Evolutionary conservation across 2,329 filamentous ascomycete species (phyloP), one percentile per base, ranked within the genome.

Genomic region (Claviceps spartinae): DNA sequence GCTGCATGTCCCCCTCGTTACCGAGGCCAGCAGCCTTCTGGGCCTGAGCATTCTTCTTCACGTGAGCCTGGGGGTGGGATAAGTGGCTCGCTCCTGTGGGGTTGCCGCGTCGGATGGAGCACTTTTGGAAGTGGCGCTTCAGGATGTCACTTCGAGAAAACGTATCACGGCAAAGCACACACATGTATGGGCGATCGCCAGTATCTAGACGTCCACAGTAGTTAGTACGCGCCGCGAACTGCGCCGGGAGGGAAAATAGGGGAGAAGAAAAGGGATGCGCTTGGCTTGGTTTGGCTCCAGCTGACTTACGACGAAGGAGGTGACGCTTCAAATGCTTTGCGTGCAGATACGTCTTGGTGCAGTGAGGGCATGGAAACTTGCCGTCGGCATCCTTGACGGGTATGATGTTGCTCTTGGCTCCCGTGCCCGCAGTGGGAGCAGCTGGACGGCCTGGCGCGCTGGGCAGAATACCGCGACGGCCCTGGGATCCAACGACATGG

Each of bases 51-150:
- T 80, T 77, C 72, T 89, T 90, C 75, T 89, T 91, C 63, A 93
- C 77, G 69, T 94, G 88, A 58, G 87, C 86, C 69, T 91, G 86
- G 38, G 89, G 88, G 70, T 96, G 89, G 60, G 90, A 94, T 69
- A 98, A 71, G 72, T 98, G 93, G 64, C 87, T 95, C 57, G 88
- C 88, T 61, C 90, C 90, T 16, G 89, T 95, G 51, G 93, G 91
- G 71, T 97, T 97, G 54, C 93, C 93, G 65, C 93, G 85, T 62
- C 93, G 84, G 58, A 96, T 88, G 41, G 93, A 96, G 73, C 93
- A 98, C 75, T 98, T 98, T 70, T 96, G 90, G 72, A 97, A 98
- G 72, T 98, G 93, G 58, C 93, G 88, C 77, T 98, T 98, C 63
- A 98, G 74, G 59, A 98, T 97, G 66, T 98, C 93, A 76, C 89